Base-by-base conservation (phyloP, 371 early-diverging fungal species). In the Rhizopus microsporus region DNA sequence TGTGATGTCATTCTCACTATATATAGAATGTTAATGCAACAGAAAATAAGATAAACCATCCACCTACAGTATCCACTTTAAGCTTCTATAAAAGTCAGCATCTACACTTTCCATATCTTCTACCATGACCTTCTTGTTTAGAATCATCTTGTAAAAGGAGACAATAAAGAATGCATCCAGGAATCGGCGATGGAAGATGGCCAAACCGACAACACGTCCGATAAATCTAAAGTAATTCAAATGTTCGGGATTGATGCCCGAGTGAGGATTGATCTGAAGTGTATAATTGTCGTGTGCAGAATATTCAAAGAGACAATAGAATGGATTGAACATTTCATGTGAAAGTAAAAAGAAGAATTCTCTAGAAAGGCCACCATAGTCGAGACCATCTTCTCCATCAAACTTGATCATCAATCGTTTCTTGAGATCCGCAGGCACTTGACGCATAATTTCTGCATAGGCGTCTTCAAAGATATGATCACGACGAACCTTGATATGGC, bases 291-390 rank as follows among this genome's bases (percentile, higher is more conserved):
- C 96, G 74, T 95, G 95, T 9, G 95, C 96, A 37, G 96, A 94
- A 68, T 96, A 95, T 71, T 96, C 94, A 70, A 99, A 99, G 56
- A 99, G 83, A 59, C 94, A 92, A 78, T 94, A 97, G 77, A 93
- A 87, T 9, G 99, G 99, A 69, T 99, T 97, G 77, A 98, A 96
- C 95, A 98, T 97, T 69, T 98, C 96, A 74, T 96, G 95, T 17
- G 96, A 93, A 31, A 99, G 81, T 60, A 97, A 75, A 73, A 92
- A 95, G 84, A 95, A 97, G 80, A 93, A 99, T 73, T 99, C 99
- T 78, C 94, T 81, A 6, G 95, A 95, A 9, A 99, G 78, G 63
- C 99, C 99, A 59, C 99, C 99, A 69, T 94, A 95, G 78, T 99
- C 99, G 40, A 99, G 72, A 51, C 99, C 99, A 74, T 97, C 97